Base-by-base conservation (phyloP, 805 yeast genomes). In the Saccharomycopsis lassenensis region DNA sequence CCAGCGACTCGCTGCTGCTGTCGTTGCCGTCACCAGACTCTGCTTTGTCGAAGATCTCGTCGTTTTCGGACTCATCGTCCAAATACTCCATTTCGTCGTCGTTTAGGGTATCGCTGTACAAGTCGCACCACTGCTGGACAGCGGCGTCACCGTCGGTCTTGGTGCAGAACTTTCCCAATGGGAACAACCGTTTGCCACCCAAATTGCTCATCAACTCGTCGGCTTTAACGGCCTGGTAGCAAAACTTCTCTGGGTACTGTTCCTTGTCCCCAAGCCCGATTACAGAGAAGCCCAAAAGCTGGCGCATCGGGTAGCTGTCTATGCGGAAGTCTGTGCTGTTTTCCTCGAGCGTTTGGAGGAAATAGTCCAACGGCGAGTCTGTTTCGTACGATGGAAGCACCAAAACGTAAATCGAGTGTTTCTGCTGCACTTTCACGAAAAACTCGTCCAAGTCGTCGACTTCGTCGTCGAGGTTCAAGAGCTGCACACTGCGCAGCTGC, bases 361-460 rank as follows among this genome's bases (percentile, higher is more conserved):
- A 84, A 52, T 74, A 87, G 55, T 86, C 96, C 22, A 87, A 66
- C 10, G 96, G 95, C 1, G 93, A 82, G 54, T 86, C 96, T 0
- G 87, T 81, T 46, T 85, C 95, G 52, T 86, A 86, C 0, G 95
- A 84, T 1, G 96, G 96, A 22, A 86, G 62, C 11, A 86, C 83
- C 40, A 86, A 46, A 24, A 87, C 52, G 49, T 84, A 86, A 8
- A 84, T 57, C 27, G 70, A 58, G 37, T 74, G 67, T 3, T 55
- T 45, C 43, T 19, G 46, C 50, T 4, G 94, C 7, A 74, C 65
- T 34, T 68, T 69, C 31, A 83, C 63, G 52, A 86, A 86, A 54
- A 71, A 86, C 40, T 80, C 80, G 49, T 87, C 96, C 35, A 83
- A 58, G 56, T 87, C 95, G 45, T 77, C 80, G 12, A 87, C 61